Evolutionary conservation across 257 asterid species (phyloP).

Genomic region (Rubia yunnanensis): DNA sequence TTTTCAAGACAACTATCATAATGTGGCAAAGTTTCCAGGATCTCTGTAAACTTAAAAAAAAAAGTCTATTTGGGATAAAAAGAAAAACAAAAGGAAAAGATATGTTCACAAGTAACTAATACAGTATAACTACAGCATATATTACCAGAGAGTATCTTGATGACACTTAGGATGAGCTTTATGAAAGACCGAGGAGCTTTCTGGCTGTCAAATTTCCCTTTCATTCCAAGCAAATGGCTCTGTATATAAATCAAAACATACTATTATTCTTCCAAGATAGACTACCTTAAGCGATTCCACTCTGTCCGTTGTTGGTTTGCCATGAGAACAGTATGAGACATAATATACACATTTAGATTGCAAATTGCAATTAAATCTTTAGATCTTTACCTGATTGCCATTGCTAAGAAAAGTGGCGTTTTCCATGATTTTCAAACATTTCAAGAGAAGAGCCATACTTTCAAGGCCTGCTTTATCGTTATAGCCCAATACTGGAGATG

Average conservation of each 20-base stretch:
- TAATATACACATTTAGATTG: background rate
- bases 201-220: conserved; percentile 48
- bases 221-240: conserved; percentile 78
- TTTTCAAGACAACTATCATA: background rate
- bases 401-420: conserved; percentile 68
- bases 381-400: conserved; percentile 51
- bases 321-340: background rate
- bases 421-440: conserved; percentile 76
- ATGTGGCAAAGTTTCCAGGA: conserved; percentile 5
- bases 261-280: background rate
- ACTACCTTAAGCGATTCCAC: background rate
- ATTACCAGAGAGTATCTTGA: conserved; percentile 71
- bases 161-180: conserved; percentile 53
- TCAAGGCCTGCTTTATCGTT: conserved; percentile 37
- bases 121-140: background rate
- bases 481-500: conserved; percentile 23
- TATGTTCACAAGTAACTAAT: background rate
- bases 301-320: background rate
- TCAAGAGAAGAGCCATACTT: conserved; percentile 54
- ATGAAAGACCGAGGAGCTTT: conserved; percentile 51
- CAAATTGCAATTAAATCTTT: background rate
- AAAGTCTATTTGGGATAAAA: background rate
- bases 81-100: background rate
- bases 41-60: background rate
- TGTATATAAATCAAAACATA: conserved; percentile 21